Percentiles rank a stretch among this genome's conserved stretches.
Conservation (phyloP, 208 protist species). For the Wallacemonas sp. region DNA sequence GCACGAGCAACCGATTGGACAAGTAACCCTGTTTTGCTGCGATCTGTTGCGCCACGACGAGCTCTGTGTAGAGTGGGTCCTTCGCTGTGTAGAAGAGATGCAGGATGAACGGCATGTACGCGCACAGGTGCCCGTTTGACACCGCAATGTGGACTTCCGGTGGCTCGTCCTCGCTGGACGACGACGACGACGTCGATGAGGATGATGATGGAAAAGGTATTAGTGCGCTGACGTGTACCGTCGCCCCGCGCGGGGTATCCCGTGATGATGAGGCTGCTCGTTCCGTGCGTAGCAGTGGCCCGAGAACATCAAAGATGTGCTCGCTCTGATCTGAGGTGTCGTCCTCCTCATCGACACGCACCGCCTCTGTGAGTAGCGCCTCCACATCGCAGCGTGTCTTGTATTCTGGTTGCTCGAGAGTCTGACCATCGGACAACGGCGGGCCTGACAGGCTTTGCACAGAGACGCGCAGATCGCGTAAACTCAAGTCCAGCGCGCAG, state of each 20-base stretch:
- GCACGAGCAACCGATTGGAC: neutral
- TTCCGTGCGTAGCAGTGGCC: too few species aligned
- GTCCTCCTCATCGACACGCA: constrained; percentile 27
- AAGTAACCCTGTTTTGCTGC: neutral
- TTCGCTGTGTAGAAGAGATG: constrained; percentile 13
- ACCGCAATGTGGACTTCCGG: neutral
- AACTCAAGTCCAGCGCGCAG: neutral
- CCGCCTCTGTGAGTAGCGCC: constrained; percentile 13
- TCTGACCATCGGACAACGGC: neutral
- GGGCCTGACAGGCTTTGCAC: neutral
- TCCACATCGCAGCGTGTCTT: constrained; percentile 1
- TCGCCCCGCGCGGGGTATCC: neutral
- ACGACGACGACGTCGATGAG: too few species aligned
- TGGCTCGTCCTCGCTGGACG: too few species aligned
- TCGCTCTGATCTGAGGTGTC: constrained; percentile 3
- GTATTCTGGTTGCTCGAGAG: neutral
- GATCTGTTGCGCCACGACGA: neutral
- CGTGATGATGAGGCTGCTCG: too few species aligned
- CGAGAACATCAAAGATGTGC: constrained; percentile 14
- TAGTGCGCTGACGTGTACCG: neutral
- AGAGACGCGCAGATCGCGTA: neutral
- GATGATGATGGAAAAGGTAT: neutral
- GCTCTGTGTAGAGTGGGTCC: constrained; percentile 23
- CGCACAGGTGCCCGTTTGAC: constrained; percentile 11
- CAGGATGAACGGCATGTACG: constrained; percentile 28